Base-by-base conservation (phyloP, 805 yeast species). In the Jamesozyma spencerorum region DNA sequence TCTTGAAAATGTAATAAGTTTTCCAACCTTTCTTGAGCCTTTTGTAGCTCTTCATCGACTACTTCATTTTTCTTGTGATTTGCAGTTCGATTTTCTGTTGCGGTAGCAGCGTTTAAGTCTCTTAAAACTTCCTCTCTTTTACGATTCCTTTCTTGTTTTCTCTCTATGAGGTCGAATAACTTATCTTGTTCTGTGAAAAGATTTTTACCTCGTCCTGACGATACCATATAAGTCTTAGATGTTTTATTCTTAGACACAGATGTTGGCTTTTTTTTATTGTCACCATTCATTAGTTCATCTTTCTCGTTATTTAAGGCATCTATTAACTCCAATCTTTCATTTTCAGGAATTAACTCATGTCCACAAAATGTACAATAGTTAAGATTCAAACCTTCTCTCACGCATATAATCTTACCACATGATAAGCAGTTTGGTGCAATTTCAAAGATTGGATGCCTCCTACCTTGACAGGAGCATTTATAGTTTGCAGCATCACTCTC, bases 371-470 rank as follows among this genome's bases (percentile, higher is more conserved):
- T 72, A 55, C 99, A 92, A 3, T 92, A 92, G 44, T 88, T 92
- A 18, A 85, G 65, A 43, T 60, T 54, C 11, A 60, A 42, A 0
- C 97, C 97, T 55, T 92, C 97, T 50, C 79, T 80, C 3, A 73
- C 71, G 65, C 99, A 92, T 2, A 92, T 85, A 32, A 92, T 85
- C 59, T 87, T 85, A 10, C 99, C 99, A 59, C 99, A 92, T 44
- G 82, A 79, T 31, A 92, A 63, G 53, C 99, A 92, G 57, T 92
- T 92, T 1, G 98, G 97, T 2, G 94, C 92, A 47, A 82, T 72
- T 42, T 85, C 94, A 47, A 86, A 82, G 24, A 92, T 63, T 3
- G 96, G 95, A 55, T 92, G 98, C 44, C 83, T 68, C 0, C 82
- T 74, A 1, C 90, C 97, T 77, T 81, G 84, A 55, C 97, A 88